A percentile compares a stretch with the other conserved stretches of the same genome.
Conservation (phyloP, 129 eudicot species). For the Chrysanthemum lavandulifolium region DNA sequence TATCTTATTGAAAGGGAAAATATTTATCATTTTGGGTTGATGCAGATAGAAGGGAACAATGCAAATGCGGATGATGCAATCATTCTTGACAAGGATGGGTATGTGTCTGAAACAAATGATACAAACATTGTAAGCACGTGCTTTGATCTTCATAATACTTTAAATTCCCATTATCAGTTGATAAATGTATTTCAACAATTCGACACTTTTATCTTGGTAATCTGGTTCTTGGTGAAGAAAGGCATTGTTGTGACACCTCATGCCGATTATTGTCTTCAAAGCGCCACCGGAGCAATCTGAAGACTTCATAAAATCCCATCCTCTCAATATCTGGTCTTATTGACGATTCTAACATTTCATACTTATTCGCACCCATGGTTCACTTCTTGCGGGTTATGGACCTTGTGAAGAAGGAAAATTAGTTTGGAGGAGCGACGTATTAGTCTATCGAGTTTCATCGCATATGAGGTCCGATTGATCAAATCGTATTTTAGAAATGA, state of each 20-base stretch:
- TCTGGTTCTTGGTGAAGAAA: constrained; percentile 92
- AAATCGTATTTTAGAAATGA: not conserved
- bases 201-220: constrained; percentile 1
- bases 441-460: constrained; percentile 89
- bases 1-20: too few relatives aligned
- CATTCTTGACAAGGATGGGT: constrained; percentile 99
- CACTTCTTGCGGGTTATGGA: constrained; percentile 74
- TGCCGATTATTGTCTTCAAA: constrained; percentile 99
- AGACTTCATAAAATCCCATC: constrained; percentile 26
- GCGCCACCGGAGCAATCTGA: constrained; percentile 97
- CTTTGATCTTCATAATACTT: constrained; percentile 2
- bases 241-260: constrained; percentile 84
- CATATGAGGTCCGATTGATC: constrained; percentile 58
- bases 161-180: not conserved
- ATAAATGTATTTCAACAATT: not conserved
- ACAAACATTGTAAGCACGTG: constrained; percentile 71
- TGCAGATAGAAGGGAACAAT: constrained; percentile 98
- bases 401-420: constrained; percentile 64
- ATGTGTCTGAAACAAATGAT: constrained; percentile 98
- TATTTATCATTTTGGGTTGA: constrained; percentile 13
- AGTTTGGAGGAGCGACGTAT: constrained; percentile 72
- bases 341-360: not conserved
- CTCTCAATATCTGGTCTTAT: too few relatives aligned
- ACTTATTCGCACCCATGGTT: not conserved
- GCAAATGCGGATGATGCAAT: constrained; percentile 93